Percentiles rank a stretch among this genome's conserved stretches.
These are phyloP conservation scores for Xylona heveae DNA, from an alignment of 495 filamentous ascomycete species.

Conservation along the genomic window DNA sequence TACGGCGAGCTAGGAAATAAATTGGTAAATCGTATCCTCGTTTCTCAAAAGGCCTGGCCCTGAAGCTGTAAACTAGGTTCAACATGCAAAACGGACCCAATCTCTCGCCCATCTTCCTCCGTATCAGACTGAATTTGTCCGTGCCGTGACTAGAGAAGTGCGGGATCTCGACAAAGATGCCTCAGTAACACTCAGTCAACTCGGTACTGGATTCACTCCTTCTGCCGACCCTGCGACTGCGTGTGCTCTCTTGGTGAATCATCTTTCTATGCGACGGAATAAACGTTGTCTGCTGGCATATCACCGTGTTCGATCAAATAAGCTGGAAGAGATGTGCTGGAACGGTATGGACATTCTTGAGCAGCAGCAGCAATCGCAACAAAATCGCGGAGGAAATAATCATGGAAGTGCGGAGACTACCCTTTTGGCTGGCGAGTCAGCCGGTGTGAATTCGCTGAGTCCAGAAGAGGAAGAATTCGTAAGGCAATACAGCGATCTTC, in stretches of 20 bases:
- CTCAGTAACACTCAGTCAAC: slow-evolving; percentile 56
- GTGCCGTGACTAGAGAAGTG: slow-evolving; percentile 72
- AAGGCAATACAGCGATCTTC: slow-evolving; percentile 69
- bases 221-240: slow-evolving; percentile 64
- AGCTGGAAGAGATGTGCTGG: slow-evolving; percentile 90
- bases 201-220: slow-evolving; percentile 65
- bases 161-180: slow-evolving; percentile 87
- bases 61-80: slow-evolving; percentile 36
- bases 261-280: slow-evolving; percentile 85
- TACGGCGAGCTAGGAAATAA: slow-evolving; percentile 87
- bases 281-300: slow-evolving; percentile 94
- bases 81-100: slow-evolving; percentile 93
- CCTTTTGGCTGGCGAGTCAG: slow-evolving; percentile 16
- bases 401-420: slow-evolving; percentile 9
- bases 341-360: slow-evolving; percentile 62
- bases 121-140: slow-evolving; percentile 84
- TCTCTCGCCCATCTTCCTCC: slow-evolving; percentile 71
- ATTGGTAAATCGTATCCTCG: slow-evolving; percentile 25
- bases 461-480: slow-evolving; percentile 97
- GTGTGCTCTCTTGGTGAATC: slow-evolving; percentile 76
- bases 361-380: slow-evolving; percentile 17
- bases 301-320: slow-evolving; percentile 72
- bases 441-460: slow-evolving; percentile 58
- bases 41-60: neutral
- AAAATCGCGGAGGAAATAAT: slow-evolving; percentile 17